phyloP scores from a whole-genome alignment of 176 grass and related monocot species.

The Puccinellia tenuiflora region DNA sequence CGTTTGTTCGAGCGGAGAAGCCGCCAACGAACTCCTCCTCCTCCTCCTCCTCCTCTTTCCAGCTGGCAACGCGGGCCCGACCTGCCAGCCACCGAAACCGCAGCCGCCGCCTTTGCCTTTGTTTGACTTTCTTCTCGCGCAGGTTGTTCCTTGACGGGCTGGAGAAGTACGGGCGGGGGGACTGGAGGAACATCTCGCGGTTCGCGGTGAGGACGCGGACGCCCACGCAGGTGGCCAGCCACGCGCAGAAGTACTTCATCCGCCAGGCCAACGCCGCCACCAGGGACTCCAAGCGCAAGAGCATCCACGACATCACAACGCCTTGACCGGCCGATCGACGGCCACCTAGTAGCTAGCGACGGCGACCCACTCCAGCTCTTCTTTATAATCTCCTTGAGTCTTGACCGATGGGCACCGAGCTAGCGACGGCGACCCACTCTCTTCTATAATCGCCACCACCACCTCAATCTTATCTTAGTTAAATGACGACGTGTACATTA shows the following conservation, averaged over 20 bases:
- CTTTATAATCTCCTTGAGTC: no score
- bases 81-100: not conserved
- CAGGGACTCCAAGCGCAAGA: constrained; percentile 80
- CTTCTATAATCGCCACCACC: not conserved
- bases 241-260: constrained; percentile 94
- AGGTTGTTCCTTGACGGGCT: constrained; percentile 86
- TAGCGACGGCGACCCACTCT: not conserved
- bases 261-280: constrained; percentile 45
- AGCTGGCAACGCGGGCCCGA: constrained; percentile 1
- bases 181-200: constrained; percentile 94
- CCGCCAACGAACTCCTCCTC: not conserved
- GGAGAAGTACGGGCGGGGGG: constrained; percentile 75
- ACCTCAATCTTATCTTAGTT: not conserved
- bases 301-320: constrained; percentile 93
- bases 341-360: not conserved
- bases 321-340: constrained; percentile 29
- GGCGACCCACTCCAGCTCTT: no score
- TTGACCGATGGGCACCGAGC: no score
- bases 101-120: not conserved
- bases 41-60: not conserved
- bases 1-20: not conserved
- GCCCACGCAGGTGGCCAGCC: constrained; percentile 93
- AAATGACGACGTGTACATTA: constrained; percentile 23
- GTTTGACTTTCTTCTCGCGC: not conserved
- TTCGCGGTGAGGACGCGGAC: constrained; percentile 80